phyloP scores from a whole-genome alignment of 164 flowering plant species.

The Stephania cephalantha region DNA sequence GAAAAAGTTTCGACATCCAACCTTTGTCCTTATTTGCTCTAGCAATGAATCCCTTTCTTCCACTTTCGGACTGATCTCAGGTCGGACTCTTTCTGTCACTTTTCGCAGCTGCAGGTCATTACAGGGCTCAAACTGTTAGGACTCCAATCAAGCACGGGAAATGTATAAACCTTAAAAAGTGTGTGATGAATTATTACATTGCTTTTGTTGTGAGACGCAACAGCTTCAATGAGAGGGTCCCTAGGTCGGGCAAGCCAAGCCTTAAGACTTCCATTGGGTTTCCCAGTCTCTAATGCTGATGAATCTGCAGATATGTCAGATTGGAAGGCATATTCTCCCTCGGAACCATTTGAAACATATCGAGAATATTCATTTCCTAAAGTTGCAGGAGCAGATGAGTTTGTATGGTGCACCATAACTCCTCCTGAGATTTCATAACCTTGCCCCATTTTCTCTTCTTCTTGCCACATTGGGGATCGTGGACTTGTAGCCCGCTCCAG shows the following conservation, averaged over 20 bases:
- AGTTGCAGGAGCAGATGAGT: conserved; percentile 13
- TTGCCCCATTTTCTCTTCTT: conserved; percentile 20
- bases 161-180: neutral
- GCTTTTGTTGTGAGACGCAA: conserved; percentile 82
- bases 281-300: conserved; percentile 31
- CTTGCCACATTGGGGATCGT: conserved; percentile 10
- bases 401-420: conserved; percentile 11
- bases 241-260: conserved; percentile 54
- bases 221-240: conserved; percentile 81
- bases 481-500: conserved; percentile 11
- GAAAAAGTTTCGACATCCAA: conserved; percentile 13
- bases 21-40: conserved; percentile 88
- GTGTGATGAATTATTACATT: conserved; percentile 36
- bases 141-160: neutral
- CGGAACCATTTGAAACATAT: conserved; percentile 15
- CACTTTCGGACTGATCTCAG: conserved; percentile 32
- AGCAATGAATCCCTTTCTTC: conserved; percentile 76
- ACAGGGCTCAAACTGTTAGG: neutral
- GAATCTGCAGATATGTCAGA: conserved; percentile 11
- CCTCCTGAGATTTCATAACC: conserved; percentile 15
- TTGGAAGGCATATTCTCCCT: conserved; percentile 28
- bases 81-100: conserved; percentile 51
- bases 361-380: conserved; percentile 17
- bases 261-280: conserved; percentile 11
- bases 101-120: conserved; percentile 47